Conservation (phyloP, 495 filamentous ascomycete species). For the Articulospora tetracladia region DNA sequence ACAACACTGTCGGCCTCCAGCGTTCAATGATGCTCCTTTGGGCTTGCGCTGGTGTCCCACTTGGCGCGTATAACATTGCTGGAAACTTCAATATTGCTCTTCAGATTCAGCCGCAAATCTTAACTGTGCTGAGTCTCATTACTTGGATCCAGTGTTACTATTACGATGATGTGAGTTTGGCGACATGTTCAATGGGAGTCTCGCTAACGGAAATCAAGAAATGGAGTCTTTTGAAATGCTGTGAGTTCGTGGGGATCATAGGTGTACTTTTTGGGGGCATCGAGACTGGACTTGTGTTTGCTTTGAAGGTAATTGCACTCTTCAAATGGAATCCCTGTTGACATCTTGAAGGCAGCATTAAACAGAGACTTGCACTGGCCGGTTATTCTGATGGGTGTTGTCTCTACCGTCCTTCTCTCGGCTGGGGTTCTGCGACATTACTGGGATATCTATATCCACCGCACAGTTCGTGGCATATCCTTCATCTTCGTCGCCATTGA, state of each 20-base stretch:
- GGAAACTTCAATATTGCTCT: constrained; percentile 57
- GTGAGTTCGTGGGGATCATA: constrained; percentile 35
- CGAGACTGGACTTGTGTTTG: constrained; percentile 48
- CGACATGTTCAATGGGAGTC: not conserved
- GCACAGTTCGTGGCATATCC: constrained; percentile 60
- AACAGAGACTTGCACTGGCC: constrained; percentile 43
- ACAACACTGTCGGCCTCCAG: constrained; percentile 56
- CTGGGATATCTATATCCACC: constrained; percentile 53
- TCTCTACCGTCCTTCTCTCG: constrained; percentile 53
- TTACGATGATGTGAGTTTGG: constrained; percentile 45
- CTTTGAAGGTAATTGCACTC: constrained; percentile 34
- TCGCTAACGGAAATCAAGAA: constrained; percentile 28
- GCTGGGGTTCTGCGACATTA: constrained; percentile 47
- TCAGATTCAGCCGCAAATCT: constrained; percentile 56
- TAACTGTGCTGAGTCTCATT: constrained; percentile 55
- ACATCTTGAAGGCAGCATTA: constrained; percentile 2
- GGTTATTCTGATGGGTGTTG: constrained; percentile 53
- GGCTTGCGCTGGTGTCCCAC: constrained; percentile 59
- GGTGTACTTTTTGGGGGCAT: constrained; percentile 43
- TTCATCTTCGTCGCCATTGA: constrained; percentile 65
- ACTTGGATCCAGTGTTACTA: constrained; percentile 65
- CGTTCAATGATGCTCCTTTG: constrained; percentile 65
- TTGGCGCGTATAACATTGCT: constrained; percentile 64
- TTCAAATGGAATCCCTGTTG: not conserved
- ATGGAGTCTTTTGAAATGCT: constrained; percentile 40